Conservation (phyloP, 2,329 filamentous ascomycete genomes). For the Pyricularia pennisetigena region DNA sequence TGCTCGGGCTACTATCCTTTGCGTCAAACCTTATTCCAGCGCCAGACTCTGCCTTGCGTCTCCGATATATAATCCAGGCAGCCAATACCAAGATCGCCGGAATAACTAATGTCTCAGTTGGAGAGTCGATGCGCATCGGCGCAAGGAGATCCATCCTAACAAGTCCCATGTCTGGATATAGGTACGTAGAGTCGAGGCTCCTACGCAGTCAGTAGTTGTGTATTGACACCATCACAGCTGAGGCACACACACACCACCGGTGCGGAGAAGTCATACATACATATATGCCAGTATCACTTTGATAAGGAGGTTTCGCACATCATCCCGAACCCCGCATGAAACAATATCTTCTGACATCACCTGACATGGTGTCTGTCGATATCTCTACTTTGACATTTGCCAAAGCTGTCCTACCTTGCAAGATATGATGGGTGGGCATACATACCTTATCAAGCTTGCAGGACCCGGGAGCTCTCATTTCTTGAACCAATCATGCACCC, state of each 20-base stretch:
- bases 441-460: background rate
- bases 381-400: background rate
- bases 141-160: background rate
- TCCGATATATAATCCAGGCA: background rate
- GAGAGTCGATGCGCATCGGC: background rate
- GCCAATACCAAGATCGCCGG: background rate
- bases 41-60: background rate
- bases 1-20: background rate
- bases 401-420: background rate
- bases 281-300: background rate
- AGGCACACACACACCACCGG: background rate
- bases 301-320: background rate
- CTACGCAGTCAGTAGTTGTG: background rate
- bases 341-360: background rate
- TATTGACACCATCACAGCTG: background rate
- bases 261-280: background rate
- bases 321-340: background rate
- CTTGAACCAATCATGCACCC: background rate
- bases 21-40: background rate
- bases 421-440: background rate
- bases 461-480: background rate
- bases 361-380: background rate
- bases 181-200: background rate
- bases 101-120: background rate
- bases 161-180: background rate